A percentile compares a stretch with the other conserved stretches of the same genome.
Conservation (phyloP, 139 green algal species). For the Coelastrella sp. region DNA sequence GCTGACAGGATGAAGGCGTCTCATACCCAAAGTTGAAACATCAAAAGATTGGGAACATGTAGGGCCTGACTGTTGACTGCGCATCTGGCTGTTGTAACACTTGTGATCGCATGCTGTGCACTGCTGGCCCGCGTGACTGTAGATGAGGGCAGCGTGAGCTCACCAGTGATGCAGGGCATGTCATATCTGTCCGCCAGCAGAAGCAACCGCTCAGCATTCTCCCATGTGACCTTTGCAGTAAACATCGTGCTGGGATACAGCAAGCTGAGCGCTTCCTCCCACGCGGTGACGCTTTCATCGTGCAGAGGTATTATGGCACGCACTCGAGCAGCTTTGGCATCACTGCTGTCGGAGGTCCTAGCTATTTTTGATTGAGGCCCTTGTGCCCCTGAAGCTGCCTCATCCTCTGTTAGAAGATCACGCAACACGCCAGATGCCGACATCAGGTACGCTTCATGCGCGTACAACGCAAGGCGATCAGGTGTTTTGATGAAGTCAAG, state of each 20-base stretch:
- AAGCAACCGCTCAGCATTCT: slow-evolving; percentile 32
- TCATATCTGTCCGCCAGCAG: slow-evolving; percentile 43
- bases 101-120: background rate
- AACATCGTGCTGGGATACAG: slow-evolving; percentile 16
- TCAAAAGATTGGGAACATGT: too few species aligned
- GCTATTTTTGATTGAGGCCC: background rate
- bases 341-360: background rate
- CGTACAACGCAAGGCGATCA: background rate
- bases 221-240: slow-evolving; percentile 30
- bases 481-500: background rate
- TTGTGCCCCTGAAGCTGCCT: background rate
- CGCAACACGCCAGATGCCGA: background rate
- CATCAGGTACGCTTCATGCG: background rate
- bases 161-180: slow-evolving; percentile 34
- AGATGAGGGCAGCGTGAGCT: background rate
- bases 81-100: background rate
- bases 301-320: slow-evolving; percentile 12
- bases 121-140: background rate
- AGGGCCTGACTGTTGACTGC: background rate
- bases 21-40: background rate
- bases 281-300: slow-evolving; percentile 7
- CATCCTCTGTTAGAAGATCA: background rate
- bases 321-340: background rate
- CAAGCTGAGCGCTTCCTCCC: slow-evolving; percentile 33
- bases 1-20: background rate